Conservation (phyloP, 768 basidiomycete genomes). For the Mycena amicta region DNA sequence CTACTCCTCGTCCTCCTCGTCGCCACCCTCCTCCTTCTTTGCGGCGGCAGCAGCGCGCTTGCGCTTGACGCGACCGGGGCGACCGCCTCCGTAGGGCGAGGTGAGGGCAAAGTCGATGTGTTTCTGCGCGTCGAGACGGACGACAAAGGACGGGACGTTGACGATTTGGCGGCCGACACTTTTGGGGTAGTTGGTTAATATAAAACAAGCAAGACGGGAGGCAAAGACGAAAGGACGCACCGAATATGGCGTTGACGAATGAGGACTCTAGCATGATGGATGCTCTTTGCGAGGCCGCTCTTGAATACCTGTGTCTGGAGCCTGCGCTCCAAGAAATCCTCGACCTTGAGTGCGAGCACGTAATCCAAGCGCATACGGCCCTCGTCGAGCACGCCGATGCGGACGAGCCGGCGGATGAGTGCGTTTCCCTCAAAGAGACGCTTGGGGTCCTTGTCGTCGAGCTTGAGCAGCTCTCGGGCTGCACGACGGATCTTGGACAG, state of each 20-base stretch:
- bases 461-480: conserved; percentile 71
- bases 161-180: conserved; percentile 99
- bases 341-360: conserved; percentile 98
- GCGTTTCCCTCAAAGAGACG: conserved; percentile 99
- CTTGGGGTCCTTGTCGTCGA: conserved; percentile 99
- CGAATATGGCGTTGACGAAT: conserved; percentile 99
- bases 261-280: conserved; percentile 97
- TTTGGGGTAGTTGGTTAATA: conserved; percentile 2
- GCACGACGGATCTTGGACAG: conserved; percentile 92
- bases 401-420: conserved; percentile 92
- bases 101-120: conserved; percentile 99
- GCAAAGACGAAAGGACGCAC: conserved; percentile 35
- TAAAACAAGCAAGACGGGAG: neutral
- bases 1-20: conserved; percentile 90
- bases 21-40: conserved; percentile 88
- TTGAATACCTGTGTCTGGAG: conserved; percentile 99
- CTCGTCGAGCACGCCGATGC: conserved; percentile 99
- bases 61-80: conserved; percentile 95
- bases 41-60: conserved; percentile 94
- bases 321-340: conserved; percentile 99
- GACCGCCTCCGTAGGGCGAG: conserved; percentile 94
- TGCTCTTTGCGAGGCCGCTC: conserved; percentile 94
- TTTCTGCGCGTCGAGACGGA: conserved; percentile 99
- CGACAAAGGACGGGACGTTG: conserved; percentile 97
- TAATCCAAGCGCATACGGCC: conserved; percentile 99